These are phyloP conservation scores for Athelia sp. DNA, from an alignment of 1,284 basidiomycete genomes.

Conservation along the genomic window DNA sequence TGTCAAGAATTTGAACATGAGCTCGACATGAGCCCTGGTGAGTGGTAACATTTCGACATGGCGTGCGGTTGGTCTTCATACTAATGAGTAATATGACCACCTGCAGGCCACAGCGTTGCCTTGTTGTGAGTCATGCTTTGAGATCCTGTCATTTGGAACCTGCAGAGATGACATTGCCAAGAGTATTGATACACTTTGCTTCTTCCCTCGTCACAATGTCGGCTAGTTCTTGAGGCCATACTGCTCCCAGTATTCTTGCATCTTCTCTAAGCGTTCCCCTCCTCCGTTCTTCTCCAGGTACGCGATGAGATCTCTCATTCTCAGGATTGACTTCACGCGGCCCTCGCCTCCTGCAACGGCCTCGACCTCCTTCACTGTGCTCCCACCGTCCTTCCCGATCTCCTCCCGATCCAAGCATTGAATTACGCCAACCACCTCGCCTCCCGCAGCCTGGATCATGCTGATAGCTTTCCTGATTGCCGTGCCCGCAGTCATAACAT, in stretches of 20 bases:
- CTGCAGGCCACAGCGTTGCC: too few relatives aligned
- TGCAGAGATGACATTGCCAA: too few relatives aligned
- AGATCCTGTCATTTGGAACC: too few relatives aligned
- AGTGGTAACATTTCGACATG: too few relatives aligned
- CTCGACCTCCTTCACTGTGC: constrained; percentile 86
- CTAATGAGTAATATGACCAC: too few relatives aligned
- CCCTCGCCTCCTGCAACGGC: constrained; percentile 63
- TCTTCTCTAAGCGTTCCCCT: constrained; percentile 62
- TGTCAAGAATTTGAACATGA: too few relatives aligned
- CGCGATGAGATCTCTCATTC: constrained; percentile 80
- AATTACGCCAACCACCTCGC: constrained; percentile 87
- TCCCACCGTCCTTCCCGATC: constrained; percentile 63
- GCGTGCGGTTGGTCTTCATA: too few relatives aligned
- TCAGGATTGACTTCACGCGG: constrained; percentile 72
- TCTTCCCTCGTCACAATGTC: too few relatives aligned
- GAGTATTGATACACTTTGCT: too few relatives aligned
- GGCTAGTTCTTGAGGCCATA: constrained; percentile 62
- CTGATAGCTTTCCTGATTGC: constrained; percentile 82
- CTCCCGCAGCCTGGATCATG: constrained; percentile 62
- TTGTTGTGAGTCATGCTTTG: too few relatives aligned
- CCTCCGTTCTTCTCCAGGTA: constrained; percentile 75
- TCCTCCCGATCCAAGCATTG: constrained; percentile 91
- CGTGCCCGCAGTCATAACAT: constrained; percentile 96
- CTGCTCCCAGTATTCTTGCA: constrained; percentile 77
- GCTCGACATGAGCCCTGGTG: too few relatives aligned